Base-by-base conservation (phyloP, 164 flowering plant species). In the Akebia trifoliata region DNA sequence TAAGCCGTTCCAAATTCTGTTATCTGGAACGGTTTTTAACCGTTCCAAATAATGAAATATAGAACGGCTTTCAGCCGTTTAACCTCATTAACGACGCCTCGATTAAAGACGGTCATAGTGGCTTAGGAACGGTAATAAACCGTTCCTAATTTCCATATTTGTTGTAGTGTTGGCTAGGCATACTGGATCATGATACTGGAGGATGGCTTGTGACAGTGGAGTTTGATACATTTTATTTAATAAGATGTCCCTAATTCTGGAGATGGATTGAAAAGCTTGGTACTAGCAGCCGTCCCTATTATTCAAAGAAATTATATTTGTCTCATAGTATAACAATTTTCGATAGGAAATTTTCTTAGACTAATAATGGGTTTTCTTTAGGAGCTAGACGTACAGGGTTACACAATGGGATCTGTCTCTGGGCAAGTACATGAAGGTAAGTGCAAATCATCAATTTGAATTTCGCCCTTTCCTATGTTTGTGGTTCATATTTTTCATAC, bases 161-260 rank as follows among this genome's bases (percentile, higher is more conserved):
- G n/a, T n/a, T n/a, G n/a, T n/a, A n/a, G n/a, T n/a, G n/a, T n/a
- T n/a, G 99, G 39, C 71, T 90, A 1, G 95, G 96, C 54, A 78
- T 86, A 62, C 40, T 79, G 56, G 99, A 94, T 70, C 97, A 94
- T 69, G 99, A 94, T 54, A 72, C 67, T 70, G 97, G 90, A 71
- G 99, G 99, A 10, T 80, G 97, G 15, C 74, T 94, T 63, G 86
- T 94, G 63, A 90, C 93, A 15, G 85, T 76, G 32, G 99, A 94
- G 69, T 94, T 90, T 66, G 96, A 90, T 38, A 56, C 80, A 32
- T 94, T 86, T 66, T 94, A 79, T 71, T 66, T 94, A 30, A 9
- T 94, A 44, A 60, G 70, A 94, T 69, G 95, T 94, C 56, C 99
- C 99, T 42, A 94, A 94, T 73, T 94, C 97, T 63, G 96, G 99